Evolutionary conservation across 257 asterid species (phyloP).

Genomic region (Cynanchum wilfordii): DNA sequence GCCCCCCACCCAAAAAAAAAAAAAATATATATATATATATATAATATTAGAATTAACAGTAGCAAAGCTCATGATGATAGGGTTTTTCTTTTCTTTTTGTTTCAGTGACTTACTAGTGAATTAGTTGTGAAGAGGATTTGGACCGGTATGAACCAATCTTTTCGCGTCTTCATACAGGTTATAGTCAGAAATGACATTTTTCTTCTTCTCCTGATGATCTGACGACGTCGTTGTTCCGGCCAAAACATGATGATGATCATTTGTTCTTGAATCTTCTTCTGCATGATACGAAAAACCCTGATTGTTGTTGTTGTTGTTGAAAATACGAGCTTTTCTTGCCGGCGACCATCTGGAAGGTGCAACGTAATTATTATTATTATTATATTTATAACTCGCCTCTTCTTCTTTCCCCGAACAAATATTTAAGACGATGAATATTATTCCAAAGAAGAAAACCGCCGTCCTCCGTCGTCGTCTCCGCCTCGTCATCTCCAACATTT

Average conservation of each 20-base stretch:
- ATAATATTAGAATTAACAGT: constrained; percentile 39
- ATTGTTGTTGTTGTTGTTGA: not conserved
- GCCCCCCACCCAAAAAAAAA: not conserved
- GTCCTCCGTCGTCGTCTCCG: constrained; percentile 16
- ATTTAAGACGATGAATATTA: constrained; percentile 25
- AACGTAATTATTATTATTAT: not conserved
- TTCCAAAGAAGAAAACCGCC: constrained; percentile 24
- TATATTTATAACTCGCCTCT: not conserved
- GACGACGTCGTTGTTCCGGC: not conserved
- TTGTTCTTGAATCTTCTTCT: constrained; percentile 6
- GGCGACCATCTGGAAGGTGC: constrained; percentile 28
- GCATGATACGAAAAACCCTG: constrained; percentile 4
- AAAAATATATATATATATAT: too few relatives aligned
- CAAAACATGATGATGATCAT: not conserved
- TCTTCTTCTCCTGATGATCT: not conserved
- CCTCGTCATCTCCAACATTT: constrained; percentile 10
- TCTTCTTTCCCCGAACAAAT: constrained; percentile 18
- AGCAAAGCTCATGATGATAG: constrained; percentile 39
- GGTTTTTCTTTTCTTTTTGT: not conserved
- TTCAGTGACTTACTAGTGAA: not conserved
- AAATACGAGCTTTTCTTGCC: constrained; percentile 34
- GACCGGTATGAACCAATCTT: constrained; percentile 74
- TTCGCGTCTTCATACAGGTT: constrained; percentile 42
- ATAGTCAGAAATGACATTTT: not conserved
- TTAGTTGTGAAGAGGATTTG: constrained; percentile 81